phyloP scores from a whole-genome alignment of 257 asterid species.

The Fraxinus pennsylvanica region DNA sequence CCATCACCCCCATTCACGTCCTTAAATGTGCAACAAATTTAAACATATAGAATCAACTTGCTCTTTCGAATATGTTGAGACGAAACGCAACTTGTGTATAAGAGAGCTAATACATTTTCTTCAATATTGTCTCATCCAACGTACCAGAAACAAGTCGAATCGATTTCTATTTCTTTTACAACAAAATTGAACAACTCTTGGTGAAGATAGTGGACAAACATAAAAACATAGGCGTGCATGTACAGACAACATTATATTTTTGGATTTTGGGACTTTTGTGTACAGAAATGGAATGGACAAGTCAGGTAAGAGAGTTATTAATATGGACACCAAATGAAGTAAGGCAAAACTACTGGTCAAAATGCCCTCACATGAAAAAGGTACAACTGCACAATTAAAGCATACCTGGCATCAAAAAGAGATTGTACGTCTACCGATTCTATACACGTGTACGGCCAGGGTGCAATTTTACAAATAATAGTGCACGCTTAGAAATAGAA shows the following conservation, averaged over 20 bases:
- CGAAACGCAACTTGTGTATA: too few species aligned
- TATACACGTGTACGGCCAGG: slow-evolving; percentile 50
- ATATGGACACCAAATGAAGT: slow-evolving; percentile 29
- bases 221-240: background rate
- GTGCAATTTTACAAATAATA: background rate
- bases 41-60: too few species aligned
- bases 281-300: background rate
- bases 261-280: background rate
- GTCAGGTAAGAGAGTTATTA: slow-evolving; percentile 24
- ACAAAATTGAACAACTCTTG: background rate
- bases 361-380: slow-evolving; percentile 33
- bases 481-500: too few species aligned
- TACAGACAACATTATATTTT: background rate
- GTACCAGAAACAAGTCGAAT: rapidly evolving
- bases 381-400: slow-evolving; percentile 29
- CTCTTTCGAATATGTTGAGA: too few species aligned
- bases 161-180: background rate
- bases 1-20: too few species aligned
- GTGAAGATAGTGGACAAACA: slow-evolving; percentile 13
- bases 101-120: too few species aligned
- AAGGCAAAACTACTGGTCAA: slow-evolving; percentile 37
- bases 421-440: slow-evolving; percentile 29
- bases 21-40: too few species aligned
- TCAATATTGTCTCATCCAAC: background rate
- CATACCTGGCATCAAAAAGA: slow-evolving; percentile 30